These are phyloP conservation scores for Colletotrichum cereale DNA, from an alignment of 2,329 filamentous ascomycete genomes.

Conservation along the genomic window DNA sequence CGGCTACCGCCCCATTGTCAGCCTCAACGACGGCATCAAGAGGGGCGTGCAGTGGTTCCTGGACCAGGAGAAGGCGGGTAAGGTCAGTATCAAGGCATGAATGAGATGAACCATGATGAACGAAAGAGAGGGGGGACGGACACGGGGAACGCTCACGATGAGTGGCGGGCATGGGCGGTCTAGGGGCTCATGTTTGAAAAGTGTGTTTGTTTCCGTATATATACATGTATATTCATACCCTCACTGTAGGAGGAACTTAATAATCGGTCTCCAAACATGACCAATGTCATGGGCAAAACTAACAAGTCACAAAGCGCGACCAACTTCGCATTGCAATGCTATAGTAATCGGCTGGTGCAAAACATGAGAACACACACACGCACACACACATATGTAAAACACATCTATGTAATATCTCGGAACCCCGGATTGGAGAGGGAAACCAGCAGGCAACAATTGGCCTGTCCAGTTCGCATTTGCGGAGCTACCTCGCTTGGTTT, in stretches of 20 bases:
- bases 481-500: slow-evolving; percentile 16
- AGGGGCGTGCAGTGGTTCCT: slow-evolving; percentile 67
- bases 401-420: neutral
- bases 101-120: slow-evolving; percentile 3
- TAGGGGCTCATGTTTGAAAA: slow-evolving; percentile 17
- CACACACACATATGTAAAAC: neutral
- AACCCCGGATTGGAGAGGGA: slow-evolving; percentile 18
- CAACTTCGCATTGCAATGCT: neutral
- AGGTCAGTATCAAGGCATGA: slow-evolving; percentile 32
- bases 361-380: neutral
- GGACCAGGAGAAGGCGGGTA: slow-evolving; percentile 60
- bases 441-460: slow-evolving; percentile 19
- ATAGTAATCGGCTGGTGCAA: neutral
- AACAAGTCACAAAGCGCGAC: neutral
- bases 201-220: neutral
- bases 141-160: neutral
- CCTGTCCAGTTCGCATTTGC: slow-evolving; percentile 26
- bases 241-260: slow-evolving; percentile 20
- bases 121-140: neutral
- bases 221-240: slow-evolving; percentile 19
- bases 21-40: slow-evolving; percentile 73
- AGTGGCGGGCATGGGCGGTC: neutral
- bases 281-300: slow-evolving; percentile 6
- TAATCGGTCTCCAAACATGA: neutral
- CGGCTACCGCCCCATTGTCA: slow-evolving; percentile 76